Base-by-base conservation (phyloP, 1,284 basidiomycete genomes). In the Porogramme epimiltina region DNA sequence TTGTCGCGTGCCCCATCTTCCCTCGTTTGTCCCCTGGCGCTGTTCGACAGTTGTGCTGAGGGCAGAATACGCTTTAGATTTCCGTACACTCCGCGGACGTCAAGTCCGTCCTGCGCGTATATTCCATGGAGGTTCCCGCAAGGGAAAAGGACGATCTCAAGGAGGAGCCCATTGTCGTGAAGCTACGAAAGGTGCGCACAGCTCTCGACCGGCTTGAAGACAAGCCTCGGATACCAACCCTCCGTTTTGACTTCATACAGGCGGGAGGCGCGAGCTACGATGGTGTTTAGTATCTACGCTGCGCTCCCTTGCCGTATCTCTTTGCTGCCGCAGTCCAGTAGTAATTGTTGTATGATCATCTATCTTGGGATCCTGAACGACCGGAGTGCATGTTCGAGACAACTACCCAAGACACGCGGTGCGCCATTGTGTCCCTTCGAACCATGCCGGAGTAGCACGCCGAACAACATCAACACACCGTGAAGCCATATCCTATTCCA, bases 11-110 rank as follows among this genome's bases (percentile, higher is more conserved):
- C n/a, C n/a, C n/a, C n/a, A n/a, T n/a, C n/a, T n/a, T n/a, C n/a
- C n/a, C n/a, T n/a, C n/a, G n/a, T n/a, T n/a, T n/a, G 28, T 31
- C 28, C 8, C 37, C 19, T 38, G 37, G 37, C 19, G 37, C 16
- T 20, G 36, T n/a, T 31, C 28, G 45, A 38, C 51, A 37, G 40
- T 43, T 25, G 19, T 22, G 37, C 41, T 24, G 20, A n/a, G 13
- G 15, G n/a, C n/a, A n/a, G n/a, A 22, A 33, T 18, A 22, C 41
- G 24, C 33, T 26, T 31, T 61, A 95, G 91, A 87, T 95, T 63
- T 95, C 93, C 50, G 92, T 95, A 4, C 93, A 95, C 66, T 67
- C 85, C 37, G 89, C 89, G 58, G 87, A 93, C 71, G 91, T 95
- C 68, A 95, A 95, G 75, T 69, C 74, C 50, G 84, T 89, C 51